Evolutionary conservation across 2,329 filamentous ascomycete genomes (phyloP).

Genomic region (Phialocephala sp.): DNA sequence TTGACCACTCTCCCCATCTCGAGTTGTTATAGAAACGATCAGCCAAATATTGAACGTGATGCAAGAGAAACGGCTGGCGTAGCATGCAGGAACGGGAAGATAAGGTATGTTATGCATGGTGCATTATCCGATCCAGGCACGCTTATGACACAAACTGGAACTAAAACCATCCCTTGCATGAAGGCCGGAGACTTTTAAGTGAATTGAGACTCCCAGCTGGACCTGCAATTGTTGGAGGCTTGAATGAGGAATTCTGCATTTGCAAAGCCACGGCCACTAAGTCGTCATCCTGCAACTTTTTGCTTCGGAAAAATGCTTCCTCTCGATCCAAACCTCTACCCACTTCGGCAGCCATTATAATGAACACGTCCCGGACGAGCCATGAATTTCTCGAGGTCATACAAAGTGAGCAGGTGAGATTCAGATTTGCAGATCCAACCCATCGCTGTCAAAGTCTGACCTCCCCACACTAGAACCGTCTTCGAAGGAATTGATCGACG

Average conservation of each 20-base stretch:
- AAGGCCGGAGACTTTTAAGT: neutral
- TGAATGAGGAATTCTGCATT: neutral
- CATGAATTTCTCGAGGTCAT: neutral
- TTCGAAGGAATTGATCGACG: neutral
- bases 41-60: constrained; percentile 6
- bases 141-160: neutral
- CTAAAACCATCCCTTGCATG: neutral
- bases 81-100: constrained; percentile 6
- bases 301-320: neutral
- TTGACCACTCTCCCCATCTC: neutral
- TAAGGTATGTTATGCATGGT: neutral
- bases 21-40: neutral
- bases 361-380: neutral
- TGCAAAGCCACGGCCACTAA: neutral
- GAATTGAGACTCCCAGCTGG: neutral
- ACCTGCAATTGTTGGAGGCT: neutral
- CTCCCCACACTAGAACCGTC: neutral
- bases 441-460: neutral
- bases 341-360: neutral
- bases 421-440: neutral
- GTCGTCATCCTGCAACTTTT: neutral
- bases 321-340: neutral
- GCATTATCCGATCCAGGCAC: constrained; percentile 5
- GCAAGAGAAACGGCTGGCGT: neutral
- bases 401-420: neutral